Conservation (phyloP, 1,284 basidiomycete species). For the Ustilago tritici region DNA sequence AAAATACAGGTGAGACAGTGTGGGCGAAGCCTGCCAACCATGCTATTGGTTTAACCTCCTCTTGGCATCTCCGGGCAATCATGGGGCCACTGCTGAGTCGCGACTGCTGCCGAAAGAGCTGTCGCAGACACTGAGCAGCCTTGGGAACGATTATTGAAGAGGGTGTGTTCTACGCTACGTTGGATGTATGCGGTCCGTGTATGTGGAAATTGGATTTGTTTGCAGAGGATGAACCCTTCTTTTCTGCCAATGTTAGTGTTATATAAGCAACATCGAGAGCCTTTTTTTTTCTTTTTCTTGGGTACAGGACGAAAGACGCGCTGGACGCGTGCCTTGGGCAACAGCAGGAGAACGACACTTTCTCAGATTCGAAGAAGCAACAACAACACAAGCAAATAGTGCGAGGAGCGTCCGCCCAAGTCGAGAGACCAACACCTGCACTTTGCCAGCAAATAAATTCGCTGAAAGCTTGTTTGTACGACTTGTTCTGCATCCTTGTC, state of each 20-base stretch:
- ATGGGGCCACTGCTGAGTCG: too few species aligned
- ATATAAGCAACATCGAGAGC: background rate
- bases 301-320: background rate
- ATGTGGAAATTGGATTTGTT: background rate
- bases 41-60: too few species aligned
- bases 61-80: too few species aligned
- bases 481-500: background rate
- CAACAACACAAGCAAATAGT: conserved; percentile 1
- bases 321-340: conserved; percentile 5
- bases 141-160: background rate
- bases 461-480: background rate
- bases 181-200: background rate
- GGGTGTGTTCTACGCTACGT: background rate
- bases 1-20: too few species aligned
- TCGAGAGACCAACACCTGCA: background rate
- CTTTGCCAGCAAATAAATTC: background rate
- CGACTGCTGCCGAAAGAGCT: background rate
- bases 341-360: background rate
- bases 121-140: background rate
- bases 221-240: too few species aligned
- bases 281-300: background rate
- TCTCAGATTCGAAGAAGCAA: background rate
- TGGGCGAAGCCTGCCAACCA: too few species aligned
- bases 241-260: background rate
- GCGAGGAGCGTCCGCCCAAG: background rate